Percentiles rank a stretch among this genome's conserved stretches.
These are phyloP conservation scores for Xylaria nigripes DNA, from an alignment of 495 filamentous ascomycete genomes.

Conservation along the genomic window DNA sequence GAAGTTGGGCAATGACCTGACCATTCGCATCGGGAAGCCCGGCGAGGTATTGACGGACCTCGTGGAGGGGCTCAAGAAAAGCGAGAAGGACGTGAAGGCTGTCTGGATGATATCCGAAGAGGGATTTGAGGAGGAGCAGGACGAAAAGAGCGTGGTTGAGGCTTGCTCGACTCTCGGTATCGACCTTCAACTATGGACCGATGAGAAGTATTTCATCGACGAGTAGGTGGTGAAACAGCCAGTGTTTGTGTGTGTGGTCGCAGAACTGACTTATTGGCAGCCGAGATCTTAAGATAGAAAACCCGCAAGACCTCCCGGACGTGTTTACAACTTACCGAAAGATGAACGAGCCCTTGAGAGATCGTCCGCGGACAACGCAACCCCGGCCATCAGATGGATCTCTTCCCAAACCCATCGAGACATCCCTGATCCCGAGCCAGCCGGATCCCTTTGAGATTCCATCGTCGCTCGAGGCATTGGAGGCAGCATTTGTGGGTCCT, in stretches of 20 bases:
- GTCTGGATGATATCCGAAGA: constrained; percentile 65
- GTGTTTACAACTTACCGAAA: constrained; percentile 64
- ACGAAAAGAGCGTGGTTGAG: constrained; percentile 45
- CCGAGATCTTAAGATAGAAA: constrained; percentile 45
- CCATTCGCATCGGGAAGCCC: constrained; percentile 52
- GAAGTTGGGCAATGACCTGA: constrained; percentile 48
- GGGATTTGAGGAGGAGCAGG: constrained; percentile 53
- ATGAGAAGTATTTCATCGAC: constrained; percentile 68
- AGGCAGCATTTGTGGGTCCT: constrained; percentile 45
- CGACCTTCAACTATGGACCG: constrained; percentile 52
- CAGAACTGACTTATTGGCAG: constrained; percentile 24
- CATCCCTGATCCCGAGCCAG: constrained; percentile 43
- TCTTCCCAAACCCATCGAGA: constrained; percentile 47
- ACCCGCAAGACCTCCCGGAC: constrained; percentile 49
- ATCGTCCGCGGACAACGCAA: constrained; percentile 44
- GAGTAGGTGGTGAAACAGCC: constrained; percentile 47
- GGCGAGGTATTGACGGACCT: constrained; percentile 46
- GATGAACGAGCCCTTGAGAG: constrained; percentile 53
- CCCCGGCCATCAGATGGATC: constrained; percentile 33
- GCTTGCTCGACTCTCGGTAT: constrained; percentile 40
- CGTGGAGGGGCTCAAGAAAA: constrained; percentile 37
- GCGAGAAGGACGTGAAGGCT: constrained; percentile 41
- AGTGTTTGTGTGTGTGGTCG: neutral
- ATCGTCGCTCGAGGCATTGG: constrained; percentile 37
- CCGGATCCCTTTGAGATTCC: constrained; percentile 53